Conservation (phyloP, 2,329 filamentous ascomycete genomes). For the Moelleriella libera region DNA sequence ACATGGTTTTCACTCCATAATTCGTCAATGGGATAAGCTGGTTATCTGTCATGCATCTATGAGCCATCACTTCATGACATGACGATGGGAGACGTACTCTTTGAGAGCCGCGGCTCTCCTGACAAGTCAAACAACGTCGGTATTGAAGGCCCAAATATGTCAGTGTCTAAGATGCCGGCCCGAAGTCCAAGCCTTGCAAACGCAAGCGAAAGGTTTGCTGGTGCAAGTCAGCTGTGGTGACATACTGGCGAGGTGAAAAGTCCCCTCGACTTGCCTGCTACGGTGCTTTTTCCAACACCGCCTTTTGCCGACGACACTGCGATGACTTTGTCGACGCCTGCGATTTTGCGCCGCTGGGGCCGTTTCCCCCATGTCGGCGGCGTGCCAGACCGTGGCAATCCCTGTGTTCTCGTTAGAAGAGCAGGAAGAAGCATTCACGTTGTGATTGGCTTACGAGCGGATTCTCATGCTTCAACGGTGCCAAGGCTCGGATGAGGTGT, state of each 20-base stretch:
- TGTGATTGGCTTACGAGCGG: constrained; percentile 47
- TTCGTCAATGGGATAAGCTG: constrained; percentile 79
- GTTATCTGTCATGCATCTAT: constrained; percentile 39
- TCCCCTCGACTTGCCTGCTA: constrained; percentile 46
- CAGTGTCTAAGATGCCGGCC: constrained; percentile 81
- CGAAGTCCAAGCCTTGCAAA: constrained; percentile 72
- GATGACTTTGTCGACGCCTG: constrained; percentile 78
- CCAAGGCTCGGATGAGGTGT: constrained; percentile 19
- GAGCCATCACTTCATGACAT: too few species aligned
- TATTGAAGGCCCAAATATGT: constrained; percentile 93
- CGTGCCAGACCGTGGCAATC: constrained; percentile 63
- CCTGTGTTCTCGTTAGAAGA: constrained; percentile 34
- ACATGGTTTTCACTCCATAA: constrained; percentile 96
- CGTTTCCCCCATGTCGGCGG: constrained; percentile 49
- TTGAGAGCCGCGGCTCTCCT: constrained; percentile 62
- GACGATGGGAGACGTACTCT: constrained; percentile 34
- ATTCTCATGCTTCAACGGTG: constrained; percentile 56
- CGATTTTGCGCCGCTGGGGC: constrained; percentile 67
- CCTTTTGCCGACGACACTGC: constrained; percentile 97
- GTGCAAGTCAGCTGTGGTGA: neutral
- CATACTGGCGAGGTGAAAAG: neutral
- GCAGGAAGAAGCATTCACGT: rapidly evolving
- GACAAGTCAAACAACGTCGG: constrained; percentile 77
- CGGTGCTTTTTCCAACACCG: constrained; percentile 93
- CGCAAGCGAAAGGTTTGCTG: constrained; percentile 70